Conservation (phyloP, 148 eudicot species). For the Vaccinium macrocarpon region DNA sequence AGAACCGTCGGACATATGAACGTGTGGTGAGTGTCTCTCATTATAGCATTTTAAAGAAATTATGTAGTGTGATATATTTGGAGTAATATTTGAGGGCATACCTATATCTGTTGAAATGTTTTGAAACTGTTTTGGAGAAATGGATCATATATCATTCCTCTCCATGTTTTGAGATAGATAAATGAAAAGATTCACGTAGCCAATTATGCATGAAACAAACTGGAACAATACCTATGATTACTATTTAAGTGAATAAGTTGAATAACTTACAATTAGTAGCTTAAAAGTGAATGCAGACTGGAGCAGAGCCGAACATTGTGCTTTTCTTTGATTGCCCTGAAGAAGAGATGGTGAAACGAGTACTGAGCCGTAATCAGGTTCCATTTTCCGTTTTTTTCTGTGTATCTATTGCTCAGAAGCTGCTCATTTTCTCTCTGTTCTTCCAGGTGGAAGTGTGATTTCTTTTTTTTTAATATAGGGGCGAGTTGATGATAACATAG, state of each 20-base stretch:
- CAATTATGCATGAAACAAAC: background rate
- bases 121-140: background rate
- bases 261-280: background rate
- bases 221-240: background rate
- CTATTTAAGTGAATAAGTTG: background rate
- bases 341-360: constrained; percentile 86
- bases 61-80: background rate
- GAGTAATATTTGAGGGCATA: background rate
- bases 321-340: constrained; percentile 95
- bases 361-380: constrained; percentile 78
- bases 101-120: background rate
- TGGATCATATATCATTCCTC: too few relatives aligned
- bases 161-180: background rate
- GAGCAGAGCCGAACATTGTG: constrained; percentile 77
- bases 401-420: background rate
- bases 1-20: constrained; percentile 82
- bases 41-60: background rate
- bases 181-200: background rate
- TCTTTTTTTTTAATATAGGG: constrained; percentile 49
- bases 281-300: constrained; percentile 46
- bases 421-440: background rate
- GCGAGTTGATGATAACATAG: constrained; percentile 82
- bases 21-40: constrained; percentile 56
- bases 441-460: background rate
- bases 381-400: background rate